Evolutionary conservation across 2,329 filamentous ascomycete species (phyloP), one percentile per base, ranked within the genome.

Genomic region (Fusarium papillatum): DNA sequence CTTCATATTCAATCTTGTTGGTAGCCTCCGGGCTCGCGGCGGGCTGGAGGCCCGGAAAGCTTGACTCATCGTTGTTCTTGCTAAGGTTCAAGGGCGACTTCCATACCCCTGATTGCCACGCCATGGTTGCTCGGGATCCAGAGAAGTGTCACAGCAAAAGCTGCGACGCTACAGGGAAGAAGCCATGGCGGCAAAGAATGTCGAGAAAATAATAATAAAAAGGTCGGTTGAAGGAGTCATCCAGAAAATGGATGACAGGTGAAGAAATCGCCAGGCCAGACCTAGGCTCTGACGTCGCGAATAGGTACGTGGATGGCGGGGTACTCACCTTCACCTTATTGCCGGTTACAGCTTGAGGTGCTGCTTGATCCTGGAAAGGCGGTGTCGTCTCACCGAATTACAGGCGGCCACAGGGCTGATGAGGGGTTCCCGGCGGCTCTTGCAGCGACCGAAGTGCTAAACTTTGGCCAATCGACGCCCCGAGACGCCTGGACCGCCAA

Each of bases 1-100:
- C 94, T 76, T 93, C 91, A 85, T 98, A 98, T 81, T 95, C 87
- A 19, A 89, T 89, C 77, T 86, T 90, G 63, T 84, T 81, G 53
- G 82, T 81, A 60, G 84, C 78, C 70, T 86, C 82, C 71, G 85
- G 82, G 77, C 84, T 85, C 70, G 83, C 80, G 57, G 66, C 55
- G 75, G 85, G 83, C 76, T 85, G 86, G 76, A 90, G 86, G 73
- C 87, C 89, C 70, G 89, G 87, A 77, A 89, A 89, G 79, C 84
- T 89, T 80, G 88, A 83, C 80, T 88, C 84, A 83, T 87, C 83
- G 75, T 85, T 85, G 60, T 85, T 85, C 75, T 82, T 80, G 69
- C 82, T 76, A 78, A 79, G 81, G 76, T 85, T 84, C 74, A 82
- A 79, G 76, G 87, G 85, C 83, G 85, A 86, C 83, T 90, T 90